Conservation (phyloP, 805 yeast genomes). For the Ogataea pini region DNA sequence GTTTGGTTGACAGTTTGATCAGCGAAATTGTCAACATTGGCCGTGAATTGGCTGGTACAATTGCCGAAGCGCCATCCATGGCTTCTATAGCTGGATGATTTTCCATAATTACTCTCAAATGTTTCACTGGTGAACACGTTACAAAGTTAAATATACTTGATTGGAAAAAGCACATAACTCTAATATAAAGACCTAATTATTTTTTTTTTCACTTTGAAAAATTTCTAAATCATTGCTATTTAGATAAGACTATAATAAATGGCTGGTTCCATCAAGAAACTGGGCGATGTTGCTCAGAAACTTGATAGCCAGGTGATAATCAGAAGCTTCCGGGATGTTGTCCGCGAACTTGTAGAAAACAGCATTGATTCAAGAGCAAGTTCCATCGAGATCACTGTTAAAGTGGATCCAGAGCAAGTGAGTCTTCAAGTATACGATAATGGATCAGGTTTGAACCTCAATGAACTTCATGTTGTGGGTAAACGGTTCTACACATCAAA, state of each 20-base stretch:
- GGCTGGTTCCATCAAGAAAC: slow-evolving; percentile 3
- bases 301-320: slow-evolving; percentile 36
- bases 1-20: slow-evolving; percentile 28
- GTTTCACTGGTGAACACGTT: neutral
- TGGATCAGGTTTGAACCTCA: slow-evolving; percentile 65
- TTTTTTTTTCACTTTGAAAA: slow-evolving; percentile 1
- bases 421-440: slow-evolving; percentile 57
- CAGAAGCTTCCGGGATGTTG: slow-evolving; percentile 40
- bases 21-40: slow-evolving; percentile 10
- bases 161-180: too few species aligned
- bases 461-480: slow-evolving; percentile 51
- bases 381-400: slow-evolving; percentile 32
- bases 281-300: slow-evolving; percentile 3
- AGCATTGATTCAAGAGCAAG: slow-evolving; percentile 55
- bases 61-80: neutral
- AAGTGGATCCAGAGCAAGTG: slow-evolving; percentile 28
- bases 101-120: neutral
- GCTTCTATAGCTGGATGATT: neutral
- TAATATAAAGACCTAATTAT: too few species aligned
- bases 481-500: slow-evolving; percentile 58
- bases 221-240: neutral
- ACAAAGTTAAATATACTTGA: too few species aligned
- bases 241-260: neutral
- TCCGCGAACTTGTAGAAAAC: slow-evolving; percentile 55
- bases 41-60: slow-evolving; percentile 1